Conservation (phyloP, 768 basidiomycete species). For the Pulveroboletus sp. region DNA sequence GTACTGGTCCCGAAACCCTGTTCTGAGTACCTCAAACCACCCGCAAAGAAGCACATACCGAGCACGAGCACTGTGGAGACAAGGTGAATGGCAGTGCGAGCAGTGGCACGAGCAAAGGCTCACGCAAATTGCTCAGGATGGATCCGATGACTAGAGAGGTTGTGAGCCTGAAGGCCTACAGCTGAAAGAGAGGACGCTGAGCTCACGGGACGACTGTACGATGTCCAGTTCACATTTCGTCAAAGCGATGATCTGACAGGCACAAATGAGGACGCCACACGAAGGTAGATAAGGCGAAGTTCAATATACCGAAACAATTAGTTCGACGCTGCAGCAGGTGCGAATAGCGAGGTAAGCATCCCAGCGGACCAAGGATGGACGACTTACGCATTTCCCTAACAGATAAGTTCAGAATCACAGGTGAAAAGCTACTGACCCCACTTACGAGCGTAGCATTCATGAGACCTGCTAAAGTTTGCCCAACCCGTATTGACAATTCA, state of each 20-base stretch:
- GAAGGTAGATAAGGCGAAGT: neutral
- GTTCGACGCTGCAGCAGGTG: constrained; percentile 38
- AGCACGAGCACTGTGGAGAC: constrained; percentile 64
- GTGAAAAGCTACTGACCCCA: neutral
- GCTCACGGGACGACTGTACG: constrained; percentile 75
- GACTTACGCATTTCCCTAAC: constrained; percentile 32
- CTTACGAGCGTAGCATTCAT: constrained; percentile 80
- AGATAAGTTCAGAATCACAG: neutral
- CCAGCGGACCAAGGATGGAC: neutral
- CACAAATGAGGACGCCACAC: neutral
- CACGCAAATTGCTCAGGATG: constrained; percentile 73
- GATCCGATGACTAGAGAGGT: constrained; percentile 65
- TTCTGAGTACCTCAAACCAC: constrained; percentile 70
- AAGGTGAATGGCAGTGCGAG: neutral
- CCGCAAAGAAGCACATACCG: constrained; percentile 83
- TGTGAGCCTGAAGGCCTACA: neutral
- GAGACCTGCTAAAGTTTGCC: constrained; percentile 78
- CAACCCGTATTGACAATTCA: constrained; percentile 75
- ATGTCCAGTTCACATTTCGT: constrained; percentile 76
- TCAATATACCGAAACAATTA: constrained; percentile 62
- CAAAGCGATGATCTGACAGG: constrained; percentile 66
- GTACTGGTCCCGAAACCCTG: constrained; percentile 72
- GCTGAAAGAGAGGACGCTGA: neutral
- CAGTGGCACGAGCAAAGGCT: constrained; percentile 16
- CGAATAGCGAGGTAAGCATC: neutral